Evolutionary conservation across 805 yeast species (phyloP).

Genomic region (Wickerhamomyces ciferrii): DNA sequence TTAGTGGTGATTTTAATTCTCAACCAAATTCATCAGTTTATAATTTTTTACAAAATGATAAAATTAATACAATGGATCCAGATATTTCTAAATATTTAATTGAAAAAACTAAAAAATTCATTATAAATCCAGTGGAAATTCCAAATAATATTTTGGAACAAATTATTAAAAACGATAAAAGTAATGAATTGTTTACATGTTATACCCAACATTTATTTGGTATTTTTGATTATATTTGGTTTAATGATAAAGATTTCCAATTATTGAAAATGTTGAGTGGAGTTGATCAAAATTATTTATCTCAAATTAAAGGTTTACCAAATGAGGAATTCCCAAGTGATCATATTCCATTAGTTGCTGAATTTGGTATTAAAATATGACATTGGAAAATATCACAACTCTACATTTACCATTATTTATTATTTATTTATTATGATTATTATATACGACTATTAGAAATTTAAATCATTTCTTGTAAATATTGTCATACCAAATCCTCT

Average conservation of each 20-base stretch:
- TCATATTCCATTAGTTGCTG: slow-evolving; percentile 82
- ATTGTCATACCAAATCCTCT: slow-evolving; percentile 24
- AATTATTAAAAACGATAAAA: slow-evolving; percentile 2
- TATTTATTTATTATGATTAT: slow-evolving; percentile 7
- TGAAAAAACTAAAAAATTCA: slow-evolving; percentile 23
- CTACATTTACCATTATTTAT: slow-evolving; percentile 27
- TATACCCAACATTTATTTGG: slow-evolving; percentile 45
- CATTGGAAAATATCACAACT: too few species aligned
- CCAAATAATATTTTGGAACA: slow-evolving; percentile 25
- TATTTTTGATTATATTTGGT: slow-evolving; percentile 58
- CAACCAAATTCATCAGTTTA: slow-evolving; percentile 43
- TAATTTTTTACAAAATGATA: slow-evolving; percentile 32
- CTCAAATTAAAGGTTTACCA: slow-evolving; percentile 40
- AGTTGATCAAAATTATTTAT: slow-evolving; percentile 29
- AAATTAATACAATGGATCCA: slow-evolving; percentile 20
- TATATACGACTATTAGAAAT: neutral
- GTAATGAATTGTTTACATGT: slow-evolving; percentile 29
- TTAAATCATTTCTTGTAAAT: too few species aligned
- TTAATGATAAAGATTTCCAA: slow-evolving; percentile 32
- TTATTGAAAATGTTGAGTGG: slow-evolving; percentile 48
- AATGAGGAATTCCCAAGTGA: slow-evolving; percentile 67
- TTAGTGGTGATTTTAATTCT: slow-evolving; percentile 57
- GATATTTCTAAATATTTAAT: slow-evolving; percentile 8
- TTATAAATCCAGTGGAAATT: slow-evolving; percentile 25
- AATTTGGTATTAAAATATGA: slow-evolving; percentile 39